phyloP scores from a whole-genome alignment of 345 rosid species.

The Eucalyptus melliodora region DNA sequence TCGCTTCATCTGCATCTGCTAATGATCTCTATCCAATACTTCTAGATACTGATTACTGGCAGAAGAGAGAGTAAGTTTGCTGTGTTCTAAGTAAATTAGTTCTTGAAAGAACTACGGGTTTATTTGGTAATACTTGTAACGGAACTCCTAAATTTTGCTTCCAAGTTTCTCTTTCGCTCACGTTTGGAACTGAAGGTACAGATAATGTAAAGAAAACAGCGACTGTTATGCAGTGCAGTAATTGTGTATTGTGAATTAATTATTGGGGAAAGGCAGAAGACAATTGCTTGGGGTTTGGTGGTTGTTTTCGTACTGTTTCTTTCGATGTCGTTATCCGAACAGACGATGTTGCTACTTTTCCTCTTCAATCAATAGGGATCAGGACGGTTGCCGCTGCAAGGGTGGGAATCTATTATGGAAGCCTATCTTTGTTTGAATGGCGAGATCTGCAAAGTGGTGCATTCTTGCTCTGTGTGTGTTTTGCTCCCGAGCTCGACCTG shows the following conservation, averaged over 20 bases:
- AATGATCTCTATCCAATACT: constrained; percentile 4
- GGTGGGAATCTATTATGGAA: too few species aligned
- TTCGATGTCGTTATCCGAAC: background rate
- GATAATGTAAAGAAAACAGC: too few species aligned
- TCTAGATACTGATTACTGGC: background rate
- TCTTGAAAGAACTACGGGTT: too few species aligned
- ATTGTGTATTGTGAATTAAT: background rate
- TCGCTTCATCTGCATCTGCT: constrained; percentile 8
- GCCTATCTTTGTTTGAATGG: too few species aligned
- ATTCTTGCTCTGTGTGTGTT: too few species aligned
- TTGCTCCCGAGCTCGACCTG: too few species aligned
- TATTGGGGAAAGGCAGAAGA: background rate
- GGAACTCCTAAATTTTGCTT: too few species aligned
- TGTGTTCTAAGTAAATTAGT: too few species aligned
- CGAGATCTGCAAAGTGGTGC: too few species aligned
- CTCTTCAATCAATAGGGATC: background rate
- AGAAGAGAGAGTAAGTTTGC: background rate
- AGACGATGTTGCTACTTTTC: background rate
- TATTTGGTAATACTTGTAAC: too few species aligned
- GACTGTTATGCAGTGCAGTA: background rate
- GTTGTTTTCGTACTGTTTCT: background rate
- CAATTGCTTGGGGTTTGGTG: background rate
- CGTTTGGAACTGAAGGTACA: background rate
- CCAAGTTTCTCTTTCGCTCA: too few species aligned
- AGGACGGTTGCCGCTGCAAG: background rate